Percentiles rank a stretch among this genome's conserved stretches.
Conservation (phyloP, 257 asterid genomes). For the Lithospermum erythrorhizon region DNA sequence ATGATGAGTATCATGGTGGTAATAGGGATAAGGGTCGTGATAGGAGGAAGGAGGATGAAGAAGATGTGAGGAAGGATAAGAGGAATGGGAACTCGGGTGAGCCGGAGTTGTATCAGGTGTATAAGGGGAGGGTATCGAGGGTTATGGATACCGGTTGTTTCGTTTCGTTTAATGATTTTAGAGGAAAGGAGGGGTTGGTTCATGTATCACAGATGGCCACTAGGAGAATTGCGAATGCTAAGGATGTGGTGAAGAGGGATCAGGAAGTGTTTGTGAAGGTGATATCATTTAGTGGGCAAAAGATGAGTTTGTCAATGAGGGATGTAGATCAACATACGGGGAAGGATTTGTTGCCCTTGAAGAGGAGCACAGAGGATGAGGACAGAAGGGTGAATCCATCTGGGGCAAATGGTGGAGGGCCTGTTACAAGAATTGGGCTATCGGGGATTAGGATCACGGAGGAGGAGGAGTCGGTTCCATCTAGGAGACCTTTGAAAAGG, state of each 20-base stretch:
- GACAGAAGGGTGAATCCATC: conserved; percentile 38
- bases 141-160: conserved; percentile 96
- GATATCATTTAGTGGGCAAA: conserved; percentile 65
- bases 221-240: conserved; percentile 72
- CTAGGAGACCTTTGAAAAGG: conserved; percentile 73
- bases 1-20: conserved; percentile 16
- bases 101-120: conserved; percentile 56
- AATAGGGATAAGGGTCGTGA: conserved; percentile 20
- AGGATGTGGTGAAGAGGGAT: conserved; percentile 84
- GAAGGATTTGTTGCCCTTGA: conserved; percentile 70
- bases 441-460: conserved; percentile 65
- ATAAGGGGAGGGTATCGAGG: conserved; percentile 78
- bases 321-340: conserved; percentile 94
- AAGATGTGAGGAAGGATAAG: conserved; percentile 8
- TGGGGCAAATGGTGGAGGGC: conserved; percentile 28
- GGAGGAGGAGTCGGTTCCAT: conserved; percentile 55
- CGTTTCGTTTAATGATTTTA: conserved; percentile 62
- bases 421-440: conserved; percentile 58
- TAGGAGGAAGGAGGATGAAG: conserved; percentile 17
- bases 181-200: conserved; percentile 83
- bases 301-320: conserved; percentile 80
- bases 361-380: conserved; percentile 47
- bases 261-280: conserved; percentile 88
- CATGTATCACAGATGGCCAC: conserved; percentile 84
- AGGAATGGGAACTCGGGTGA: conserved; percentile 40